phyloP scores from a whole-genome alignment of 768 basidiomycete genomes.

The Hericium rajendrae region DNA sequence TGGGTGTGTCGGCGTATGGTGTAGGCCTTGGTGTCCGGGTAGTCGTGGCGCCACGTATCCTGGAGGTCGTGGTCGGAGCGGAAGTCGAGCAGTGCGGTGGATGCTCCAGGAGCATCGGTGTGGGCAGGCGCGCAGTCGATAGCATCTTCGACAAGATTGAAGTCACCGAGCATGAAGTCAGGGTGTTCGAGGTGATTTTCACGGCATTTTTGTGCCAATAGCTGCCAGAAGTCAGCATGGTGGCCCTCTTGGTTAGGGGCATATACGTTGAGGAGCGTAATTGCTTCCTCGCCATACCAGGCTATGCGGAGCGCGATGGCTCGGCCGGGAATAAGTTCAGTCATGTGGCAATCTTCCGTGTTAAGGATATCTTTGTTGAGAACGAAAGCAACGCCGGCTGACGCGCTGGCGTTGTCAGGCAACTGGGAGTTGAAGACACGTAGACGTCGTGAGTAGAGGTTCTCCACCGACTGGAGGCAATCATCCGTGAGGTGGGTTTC shows the following conservation, averaged over 20 bases:
- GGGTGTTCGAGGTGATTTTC: neutral
- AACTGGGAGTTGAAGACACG: neutral
- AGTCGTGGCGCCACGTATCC: neutral
- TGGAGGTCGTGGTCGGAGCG: neutral
- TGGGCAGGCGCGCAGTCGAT: neutral
- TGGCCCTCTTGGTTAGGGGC: neutral
- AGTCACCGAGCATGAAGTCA: neutral
- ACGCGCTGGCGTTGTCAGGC: neutral
- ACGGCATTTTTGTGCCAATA: neutral
- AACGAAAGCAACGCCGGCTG: neutral
- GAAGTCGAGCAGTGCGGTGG: neutral
- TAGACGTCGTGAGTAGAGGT: neutral
- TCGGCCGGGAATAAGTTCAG: neutral
- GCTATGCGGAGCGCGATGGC: neutral
- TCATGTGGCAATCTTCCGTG: neutral
- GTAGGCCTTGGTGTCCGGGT: neutral
- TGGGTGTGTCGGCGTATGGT: neutral
- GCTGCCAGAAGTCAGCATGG: neutral
- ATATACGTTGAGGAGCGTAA: neutral
- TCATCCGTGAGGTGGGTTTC: neutral
- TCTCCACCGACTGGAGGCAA: neutral
- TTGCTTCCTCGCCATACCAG: neutral
- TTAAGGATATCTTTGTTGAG: neutral
- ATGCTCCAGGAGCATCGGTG: neutral
- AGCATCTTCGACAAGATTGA: neutral